phyloP scores from a whole-genome alignment of 352 stramenopile species.

The Globisporangium okanoganense region DNA sequence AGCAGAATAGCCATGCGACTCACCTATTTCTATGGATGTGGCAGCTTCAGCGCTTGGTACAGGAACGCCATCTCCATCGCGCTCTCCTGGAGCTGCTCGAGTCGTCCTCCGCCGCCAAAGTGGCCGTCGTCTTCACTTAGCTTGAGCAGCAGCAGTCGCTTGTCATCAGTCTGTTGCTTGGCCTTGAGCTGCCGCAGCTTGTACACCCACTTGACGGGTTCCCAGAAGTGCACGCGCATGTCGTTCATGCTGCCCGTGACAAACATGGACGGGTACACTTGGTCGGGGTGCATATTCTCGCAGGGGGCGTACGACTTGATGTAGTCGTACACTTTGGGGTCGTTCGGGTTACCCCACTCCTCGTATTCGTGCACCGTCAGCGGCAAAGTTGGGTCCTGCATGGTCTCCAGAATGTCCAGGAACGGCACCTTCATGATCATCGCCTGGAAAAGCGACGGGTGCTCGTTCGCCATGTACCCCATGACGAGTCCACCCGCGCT shows the following conservation, averaged over 20 bases:
- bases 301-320: constrained; percentile 82
- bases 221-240: constrained; percentile 81
- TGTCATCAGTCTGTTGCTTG: constrained; percentile 12
- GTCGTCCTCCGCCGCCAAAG: constrained; percentile 68
- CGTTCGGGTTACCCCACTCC: constrained; percentile 84
- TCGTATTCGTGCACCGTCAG: constrained; percentile 92
- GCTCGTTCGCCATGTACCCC: constrained; percentile 83
- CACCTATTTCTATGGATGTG: constrained; percentile 21
- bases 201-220: constrained; percentile 85
- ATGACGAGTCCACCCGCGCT: constrained; percentile 88
- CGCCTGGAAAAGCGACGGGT: constrained; percentile 66
- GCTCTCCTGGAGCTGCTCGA: constrained; percentile 76
- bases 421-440: constrained; percentile 89
- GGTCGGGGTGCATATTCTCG: constrained; percentile 50
- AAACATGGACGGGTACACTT: constrained; percentile 73
- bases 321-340: constrained; percentile 46
- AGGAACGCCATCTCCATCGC: constrained; percentile 86
- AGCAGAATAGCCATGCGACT: constrained; percentile 11
- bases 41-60: constrained; percentile 60
- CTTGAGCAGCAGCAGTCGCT: constrained; percentile 49
- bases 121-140: constrained; percentile 81
- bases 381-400: constrained; percentile 80
- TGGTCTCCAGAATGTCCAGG: constrained; percentile 84
- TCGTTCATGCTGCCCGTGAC: constrained; percentile 84
- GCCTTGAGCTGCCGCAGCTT: constrained; percentile 57